Evolutionary conservation across 108 stramenopile species (phyloP).

Genomic region (Fragilariopsis cylindrus): DNA sequence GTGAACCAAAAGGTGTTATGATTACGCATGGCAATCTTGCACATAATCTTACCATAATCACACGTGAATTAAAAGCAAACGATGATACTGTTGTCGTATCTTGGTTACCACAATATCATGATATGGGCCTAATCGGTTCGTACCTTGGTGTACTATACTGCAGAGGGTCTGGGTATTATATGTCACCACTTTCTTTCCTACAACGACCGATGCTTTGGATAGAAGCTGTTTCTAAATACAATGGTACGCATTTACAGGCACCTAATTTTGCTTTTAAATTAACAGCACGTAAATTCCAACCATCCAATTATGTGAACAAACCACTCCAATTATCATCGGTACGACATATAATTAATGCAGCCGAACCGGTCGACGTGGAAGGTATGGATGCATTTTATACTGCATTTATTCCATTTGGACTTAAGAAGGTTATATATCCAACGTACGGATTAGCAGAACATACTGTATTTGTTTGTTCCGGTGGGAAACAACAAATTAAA

Average conservation of each 20-base stretch:
- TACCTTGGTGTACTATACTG: constrained; percentile 89
- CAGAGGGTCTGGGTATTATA: constrained; percentile 95
- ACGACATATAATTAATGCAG: constrained; percentile 94
- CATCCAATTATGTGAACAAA: constrained; percentile 27
- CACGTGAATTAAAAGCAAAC: constrained; percentile 70
- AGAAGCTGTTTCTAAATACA: constrained; percentile 69
- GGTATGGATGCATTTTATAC: constrained; percentile 79
- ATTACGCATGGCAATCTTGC: constrained; percentile 87
- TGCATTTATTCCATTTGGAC: constrained; percentile 75
- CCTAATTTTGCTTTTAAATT: constrained; percentile 98
- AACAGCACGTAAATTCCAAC: constrained; percentile 85
- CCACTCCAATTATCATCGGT: constrained; percentile 81
- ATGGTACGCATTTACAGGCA: constrained; percentile 95
- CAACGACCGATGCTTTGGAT: constrained; percentile 95
- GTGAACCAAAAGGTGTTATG: constrained; percentile 95
- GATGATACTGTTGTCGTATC: constrained; percentile 89
- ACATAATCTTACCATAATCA: constrained; percentile 92
- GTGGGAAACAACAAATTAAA: constrained; percentile 69
- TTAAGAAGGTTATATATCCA: constrained; percentile 80
- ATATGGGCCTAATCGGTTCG: constrained; percentile 99
- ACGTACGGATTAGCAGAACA: constrained; percentile 99
- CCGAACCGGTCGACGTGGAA: constrained; percentile 89
- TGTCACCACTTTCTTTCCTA: constrained; percentile 94
- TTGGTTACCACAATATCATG: constrained; percentile 99
- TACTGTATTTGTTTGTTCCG: constrained; percentile 95